Percentiles rank a stretch among this genome's conserved stretches.
These are phyloP conservation scores for Teratosphaeria epicoccoides DNA, from an alignment of 2,329 filamentous ascomycete genomes.

Conservation along the genomic window DNA sequence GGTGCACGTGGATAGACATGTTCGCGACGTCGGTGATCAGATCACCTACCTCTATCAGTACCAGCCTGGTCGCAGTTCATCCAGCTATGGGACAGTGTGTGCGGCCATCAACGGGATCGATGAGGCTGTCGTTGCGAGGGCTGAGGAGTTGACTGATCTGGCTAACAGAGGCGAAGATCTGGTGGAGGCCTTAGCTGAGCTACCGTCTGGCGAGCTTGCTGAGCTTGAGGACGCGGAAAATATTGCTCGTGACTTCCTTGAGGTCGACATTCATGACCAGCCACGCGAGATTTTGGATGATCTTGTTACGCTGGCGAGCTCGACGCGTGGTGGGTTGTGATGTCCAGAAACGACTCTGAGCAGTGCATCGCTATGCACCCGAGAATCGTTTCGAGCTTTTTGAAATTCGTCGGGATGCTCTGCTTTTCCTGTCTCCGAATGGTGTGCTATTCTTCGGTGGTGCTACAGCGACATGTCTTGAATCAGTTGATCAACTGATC, in stretches of 20 bases:
- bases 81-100: slow-evolving; percentile 77
- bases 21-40: slow-evolving; percentile 46
- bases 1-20: slow-evolving; percentile 48
- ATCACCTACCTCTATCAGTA: slow-evolving; percentile 27
- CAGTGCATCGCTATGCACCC: background rate
- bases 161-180: slow-evolving; percentile 66
- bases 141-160: slow-evolving; percentile 60
- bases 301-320: slow-evolving; percentile 22
- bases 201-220: slow-evolving; percentile 53
- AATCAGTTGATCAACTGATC: too few species aligned
- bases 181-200: slow-evolving; percentile 56
- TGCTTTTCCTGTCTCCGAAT: too few species aligned
- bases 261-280: slow-evolving; percentile 25
- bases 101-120: slow-evolving; percentile 81
- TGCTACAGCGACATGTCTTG: too few species aligned
- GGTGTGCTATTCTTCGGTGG: too few species aligned
- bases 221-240: slow-evolving; percentile 55
- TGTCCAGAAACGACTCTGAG: background rate
- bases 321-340: background rate
- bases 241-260: slow-evolving; percentile 35
- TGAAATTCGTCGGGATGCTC: too few species aligned
- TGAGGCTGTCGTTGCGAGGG: slow-evolving; percentile 57
- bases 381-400: too few species aligned
- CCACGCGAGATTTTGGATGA: slow-evolving; percentile 29
- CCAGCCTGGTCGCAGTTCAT: slow-evolving; percentile 55